Evolutionary conservation across 345 rosid genomes (phyloP), one percentile per base, ranked within the genome.

Genomic region (Moricandia moricandioides): DNA sequence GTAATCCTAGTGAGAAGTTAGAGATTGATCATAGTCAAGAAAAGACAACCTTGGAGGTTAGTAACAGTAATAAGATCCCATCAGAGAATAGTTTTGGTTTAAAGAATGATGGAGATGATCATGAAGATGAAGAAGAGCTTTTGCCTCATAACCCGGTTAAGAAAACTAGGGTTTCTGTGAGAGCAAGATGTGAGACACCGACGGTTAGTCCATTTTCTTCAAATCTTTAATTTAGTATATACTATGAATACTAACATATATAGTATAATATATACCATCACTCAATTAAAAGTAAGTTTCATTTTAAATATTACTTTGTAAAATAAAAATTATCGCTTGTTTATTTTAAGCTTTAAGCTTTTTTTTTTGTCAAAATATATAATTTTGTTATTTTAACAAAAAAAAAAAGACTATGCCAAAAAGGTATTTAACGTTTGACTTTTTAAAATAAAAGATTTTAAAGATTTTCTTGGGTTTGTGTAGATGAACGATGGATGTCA

Each of bases 401-500:
- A 61, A 13, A 1, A 10, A 26, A 47, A 61, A 12, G 7, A 37
- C 17, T 33, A 24, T 2, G 31, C 14, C 3, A 29, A n/a, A 51
- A 11, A 3, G 12, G 1, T 14, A 45, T 30, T 9, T 18, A 55
- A 69, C 2, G 24, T 35, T 18, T 37, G 8, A 34, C 4, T 65
- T 24, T 35, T 39, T 52, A n/a, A 0, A 5, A 57, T 12, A 57
- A 24, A 56, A 56, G 7, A 12, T 1, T 52, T 52, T 56, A 3
- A 24, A 33, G 4, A 33, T 9, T 39, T 69, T 40, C 13, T 54
- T 63, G 64, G 69, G 4, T 47, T 68, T 51, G 8, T 75, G 58
- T 77, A 94, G 97, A 85, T 94, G 93, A 91, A 85, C 51, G 98
- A 94, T 72, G 98, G 98, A 11, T 94, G 98, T 70, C 98, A 91